Conservation (phyloP, 352 stramenopile genomes). For the Globisporangium abappressorium region DNA sequence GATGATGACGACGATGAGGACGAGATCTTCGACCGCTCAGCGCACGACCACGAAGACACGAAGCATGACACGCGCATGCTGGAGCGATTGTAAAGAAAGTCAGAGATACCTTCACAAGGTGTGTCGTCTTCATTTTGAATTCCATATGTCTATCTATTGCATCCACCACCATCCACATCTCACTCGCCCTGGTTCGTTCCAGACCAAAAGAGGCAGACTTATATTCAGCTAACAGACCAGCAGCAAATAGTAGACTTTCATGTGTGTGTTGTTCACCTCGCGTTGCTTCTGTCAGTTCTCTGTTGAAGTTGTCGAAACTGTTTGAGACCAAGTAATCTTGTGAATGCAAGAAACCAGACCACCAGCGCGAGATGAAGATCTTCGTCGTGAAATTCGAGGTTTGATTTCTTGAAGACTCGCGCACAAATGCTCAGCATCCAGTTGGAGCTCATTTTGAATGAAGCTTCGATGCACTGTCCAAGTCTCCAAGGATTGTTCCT, state of each 20-base stretch:
- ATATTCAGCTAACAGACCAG: constrained; percentile 1
- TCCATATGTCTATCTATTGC: background rate
- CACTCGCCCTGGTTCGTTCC: background rate
- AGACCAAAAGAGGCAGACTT: background rate
- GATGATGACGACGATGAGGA: constrained; percentile 51
- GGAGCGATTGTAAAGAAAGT: constrained; percentile 49
- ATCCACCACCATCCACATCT: background rate
- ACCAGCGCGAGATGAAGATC: too few species aligned
- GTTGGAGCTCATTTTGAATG: too few species aligned
- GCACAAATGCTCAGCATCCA: too few species aligned
- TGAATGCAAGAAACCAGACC: too few species aligned
- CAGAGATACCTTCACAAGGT: background rate
- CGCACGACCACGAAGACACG: constrained; percentile 28
- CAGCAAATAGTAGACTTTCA: constrained; percentile 4
- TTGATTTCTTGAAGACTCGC: too few species aligned
- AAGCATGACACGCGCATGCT: constrained; percentile 57
- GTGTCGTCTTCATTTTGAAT: constrained; percentile 5
- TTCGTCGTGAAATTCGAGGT: too few species aligned
- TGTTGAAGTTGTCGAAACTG: background rate
- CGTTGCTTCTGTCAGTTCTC: background rate
- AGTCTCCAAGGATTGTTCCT: too few species aligned
- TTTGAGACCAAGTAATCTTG: too few species aligned
- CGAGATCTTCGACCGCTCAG: constrained; percentile 64
- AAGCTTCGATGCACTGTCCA: too few species aligned
- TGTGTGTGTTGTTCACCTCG: background rate